Conservation (phyloP, 768 basidiomycete species). For the Macrolepiota fuliginosa region DNA sequence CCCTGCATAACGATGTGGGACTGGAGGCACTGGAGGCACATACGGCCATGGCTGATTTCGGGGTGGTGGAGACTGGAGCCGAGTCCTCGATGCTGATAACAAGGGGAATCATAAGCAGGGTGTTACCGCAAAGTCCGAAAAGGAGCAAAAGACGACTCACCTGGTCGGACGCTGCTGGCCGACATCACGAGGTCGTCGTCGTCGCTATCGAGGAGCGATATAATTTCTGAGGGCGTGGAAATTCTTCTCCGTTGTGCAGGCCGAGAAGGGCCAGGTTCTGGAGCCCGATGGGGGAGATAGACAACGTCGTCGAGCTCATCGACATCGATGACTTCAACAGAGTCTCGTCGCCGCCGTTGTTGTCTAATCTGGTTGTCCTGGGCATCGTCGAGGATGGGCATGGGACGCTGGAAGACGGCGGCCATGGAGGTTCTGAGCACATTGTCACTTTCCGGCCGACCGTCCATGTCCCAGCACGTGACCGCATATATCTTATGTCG, state of each 20-base stretch:
- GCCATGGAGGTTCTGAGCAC: slow-evolving; percentile 24
- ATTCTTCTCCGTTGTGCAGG: slow-evolving; percentile 15
- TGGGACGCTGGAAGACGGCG: slow-evolving; percentile 26
- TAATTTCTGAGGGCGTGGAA: slow-evolving; percentile 23
- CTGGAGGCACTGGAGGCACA: slow-evolving; percentile 57
- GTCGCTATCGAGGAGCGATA: slow-evolving; percentile 34
- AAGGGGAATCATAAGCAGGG: not conserved
- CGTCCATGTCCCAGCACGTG: slow-evolving; percentile 10
- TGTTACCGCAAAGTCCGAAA: not conserved
- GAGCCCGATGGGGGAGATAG: slow-evolving; percentile 8
- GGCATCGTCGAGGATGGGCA: slow-evolving; percentile 22
- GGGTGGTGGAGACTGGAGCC: slow-evolving; percentile 48
- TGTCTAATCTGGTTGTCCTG: slow-evolving; percentile 15
- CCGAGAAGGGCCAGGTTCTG: slow-evolving; percentile 13
- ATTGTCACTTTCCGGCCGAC: slow-evolving; percentile 4
- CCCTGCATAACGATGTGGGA: slow-evolving; percentile 36
- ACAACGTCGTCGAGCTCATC: slow-evolving; percentile 33
- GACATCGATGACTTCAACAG: slow-evolving; percentile 44
- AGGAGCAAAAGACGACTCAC: slow-evolving; percentile 5
- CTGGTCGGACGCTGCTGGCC: slow-evolving; percentile 15
- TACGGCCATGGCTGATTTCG: slow-evolving; percentile 29
- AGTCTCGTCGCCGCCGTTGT: slow-evolving; percentile 20
- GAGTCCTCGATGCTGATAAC: slow-evolving; percentile 18
- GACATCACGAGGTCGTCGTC: slow-evolving; percentile 14
- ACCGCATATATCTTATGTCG: slow-evolving; percentile 12